A percentile compares a stretch with the other conserved stretches of the same genome.
phyloP scores from a whole-genome alignment of 2,329 filamentous ascomycete species.

The Penicillium brasilianum region DNA sequence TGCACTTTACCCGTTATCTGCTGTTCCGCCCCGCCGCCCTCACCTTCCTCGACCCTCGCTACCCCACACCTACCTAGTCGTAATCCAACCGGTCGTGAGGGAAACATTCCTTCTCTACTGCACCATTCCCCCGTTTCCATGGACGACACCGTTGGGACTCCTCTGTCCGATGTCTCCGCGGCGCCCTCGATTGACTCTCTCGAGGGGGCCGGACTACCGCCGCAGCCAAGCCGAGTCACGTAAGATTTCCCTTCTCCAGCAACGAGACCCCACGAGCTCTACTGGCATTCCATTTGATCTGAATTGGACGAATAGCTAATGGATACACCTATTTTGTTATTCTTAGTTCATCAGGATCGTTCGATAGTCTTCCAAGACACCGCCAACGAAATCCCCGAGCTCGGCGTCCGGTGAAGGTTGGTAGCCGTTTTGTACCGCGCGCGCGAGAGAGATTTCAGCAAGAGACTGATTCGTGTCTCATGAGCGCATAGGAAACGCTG shows the following conservation, averaged over 20 bases:
- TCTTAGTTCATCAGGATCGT: constrained; percentile 48
- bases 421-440: constrained; percentile 11
- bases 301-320: not conserved
- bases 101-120: not conserved
- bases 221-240: constrained; percentile 20
- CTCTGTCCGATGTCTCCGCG: constrained; percentile 21
- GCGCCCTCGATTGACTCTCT: constrained; percentile 17
- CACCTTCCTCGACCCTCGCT: constrained; percentile 18
- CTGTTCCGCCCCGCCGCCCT: constrained; percentile 20
- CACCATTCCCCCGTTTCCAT: constrained; percentile 15
- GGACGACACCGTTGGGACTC: constrained; percentile 18
- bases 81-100: not conserved
- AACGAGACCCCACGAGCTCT: not conserved
- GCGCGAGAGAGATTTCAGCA: not conserved
- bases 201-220: constrained; percentile 15
- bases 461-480: constrained; percentile 17
- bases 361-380: constrained; percentile 68
- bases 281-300: not conserved
- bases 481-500: constrained; percentile 73
- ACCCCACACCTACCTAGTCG: constrained; percentile 27
- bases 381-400: constrained; percentile 66
- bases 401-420: constrained; percentile 67
- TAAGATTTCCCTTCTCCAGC: constrained; percentile 14
- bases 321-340: not conserved
- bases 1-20: constrained; percentile 24